phyloP scores from a whole-genome alignment of 495 filamentous ascomycete species.

The Aspergillus cristatus region DNA sequence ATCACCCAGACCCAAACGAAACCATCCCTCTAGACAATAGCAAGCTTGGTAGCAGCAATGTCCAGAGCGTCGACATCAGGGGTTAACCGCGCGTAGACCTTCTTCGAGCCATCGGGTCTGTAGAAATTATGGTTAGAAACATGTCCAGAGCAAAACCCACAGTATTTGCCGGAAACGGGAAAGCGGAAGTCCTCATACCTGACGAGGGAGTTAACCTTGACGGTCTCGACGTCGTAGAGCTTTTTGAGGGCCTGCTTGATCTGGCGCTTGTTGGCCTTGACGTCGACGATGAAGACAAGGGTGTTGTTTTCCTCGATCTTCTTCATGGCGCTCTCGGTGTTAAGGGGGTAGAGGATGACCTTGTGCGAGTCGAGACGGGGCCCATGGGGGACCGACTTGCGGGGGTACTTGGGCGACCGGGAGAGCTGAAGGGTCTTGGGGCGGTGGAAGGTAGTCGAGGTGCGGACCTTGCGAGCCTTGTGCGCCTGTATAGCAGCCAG shows the following conservation, averaged over 20 bases:
- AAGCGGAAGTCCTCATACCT: constrained; percentile 49
- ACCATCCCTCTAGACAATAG: constrained; percentile 70
- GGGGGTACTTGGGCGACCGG: constrained; percentile 90
- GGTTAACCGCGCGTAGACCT: constrained; percentile 92
- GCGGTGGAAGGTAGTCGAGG: constrained; percentile 92
- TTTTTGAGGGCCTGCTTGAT: constrained; percentile 98
- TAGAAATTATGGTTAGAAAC: constrained; percentile 10
- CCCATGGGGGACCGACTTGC: constrained; percentile 83
- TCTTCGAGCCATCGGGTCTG: constrained; percentile 95
- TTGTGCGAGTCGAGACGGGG: constrained; percentile 91
- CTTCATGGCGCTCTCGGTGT: constrained; percentile 99
- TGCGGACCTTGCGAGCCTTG: constrained; percentile 87
- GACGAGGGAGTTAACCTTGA: constrained; percentile 99
- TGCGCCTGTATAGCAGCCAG: constrained; percentile 52
- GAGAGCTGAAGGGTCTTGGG: constrained; percentile 89
- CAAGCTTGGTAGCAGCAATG: constrained; percentile 97
- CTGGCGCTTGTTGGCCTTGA: constrained; percentile 99
- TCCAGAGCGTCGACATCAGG: constrained; percentile 96
- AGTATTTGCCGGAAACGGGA: no score
- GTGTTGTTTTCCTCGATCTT: constrained; percentile 99
- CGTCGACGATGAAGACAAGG: constrained; percentile 95
- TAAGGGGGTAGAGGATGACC: constrained; percentile 75
- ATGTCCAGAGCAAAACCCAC: neutral
- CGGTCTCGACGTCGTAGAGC: constrained; percentile 93
- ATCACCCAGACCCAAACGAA: constrained; percentile 36